Percentiles rank a stretch among this genome's conserved stretches.
Conservation (phyloP, 495 filamentous ascomycete species). For the Hyphodiscus hymeniophilus region DNA sequence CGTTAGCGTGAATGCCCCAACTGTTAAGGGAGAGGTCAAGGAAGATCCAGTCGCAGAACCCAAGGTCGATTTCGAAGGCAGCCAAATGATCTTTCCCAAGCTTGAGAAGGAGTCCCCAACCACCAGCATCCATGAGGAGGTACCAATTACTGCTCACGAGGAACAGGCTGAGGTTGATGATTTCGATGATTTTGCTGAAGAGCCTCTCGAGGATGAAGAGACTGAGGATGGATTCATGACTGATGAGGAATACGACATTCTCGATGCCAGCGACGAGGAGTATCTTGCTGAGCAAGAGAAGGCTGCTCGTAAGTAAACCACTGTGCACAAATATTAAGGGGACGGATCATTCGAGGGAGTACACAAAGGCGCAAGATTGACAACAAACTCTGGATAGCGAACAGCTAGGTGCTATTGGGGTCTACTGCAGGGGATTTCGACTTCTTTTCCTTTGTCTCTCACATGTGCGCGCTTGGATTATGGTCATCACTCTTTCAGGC, state of each 20-base stretch:
- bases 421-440: conserved; percentile 1
- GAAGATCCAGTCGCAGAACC: conserved; percentile 11
- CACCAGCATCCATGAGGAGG: conserved; percentile 56
- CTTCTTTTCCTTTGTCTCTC: conserved; percentile 2
- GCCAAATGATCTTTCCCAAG: conserved; percentile 91
- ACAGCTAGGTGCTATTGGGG: conserved; percentile 3
- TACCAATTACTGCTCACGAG: conserved; percentile 21
- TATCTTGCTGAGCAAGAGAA: conserved; percentile 41
- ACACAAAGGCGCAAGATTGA: conserved; percentile 14
- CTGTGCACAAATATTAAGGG: not conserved
- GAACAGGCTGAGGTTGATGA: conserved; percentile 52
- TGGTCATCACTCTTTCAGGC: not conserved
- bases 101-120: conserved; percentile 90
- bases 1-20: conserved; percentile 51
- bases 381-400: conserved; percentile 4
- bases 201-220: conserved; percentile 50
- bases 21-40: conserved; percentile 24
- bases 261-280: conserved; percentile 93
- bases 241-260: conserved; percentile 95
- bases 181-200: conserved; percentile 54
- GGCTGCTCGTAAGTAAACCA: conserved; percentile 17
- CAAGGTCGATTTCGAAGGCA: conserved; percentile 1
- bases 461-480: conserved; percentile 1
- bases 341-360: not conserved
- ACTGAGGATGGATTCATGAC: conserved; percentile 70